Conservation (phyloP, 371 early-diverging fungal genomes). For the Rhizopus sp. region DNA sequence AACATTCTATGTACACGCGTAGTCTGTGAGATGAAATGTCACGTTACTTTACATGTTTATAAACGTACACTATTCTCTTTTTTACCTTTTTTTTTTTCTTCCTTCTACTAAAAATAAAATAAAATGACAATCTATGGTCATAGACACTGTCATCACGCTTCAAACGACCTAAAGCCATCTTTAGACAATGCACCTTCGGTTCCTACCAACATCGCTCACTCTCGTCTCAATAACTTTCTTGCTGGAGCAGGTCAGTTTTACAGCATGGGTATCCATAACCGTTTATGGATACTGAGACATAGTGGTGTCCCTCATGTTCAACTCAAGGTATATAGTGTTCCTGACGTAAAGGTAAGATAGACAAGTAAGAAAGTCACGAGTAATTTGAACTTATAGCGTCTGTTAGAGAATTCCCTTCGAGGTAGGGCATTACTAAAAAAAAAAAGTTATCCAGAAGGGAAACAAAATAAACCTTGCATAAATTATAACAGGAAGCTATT, state of each 20-base stretch:
- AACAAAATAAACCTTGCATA: slow-evolving; percentile 9
- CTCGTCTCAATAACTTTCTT: slow-evolving; percentile 48
- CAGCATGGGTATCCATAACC: slow-evolving; percentile 48
- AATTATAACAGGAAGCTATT: slow-evolving; percentile 39
- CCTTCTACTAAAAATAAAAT: slow-evolving; percentile 8
- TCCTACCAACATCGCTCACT: slow-evolving; percentile 37
- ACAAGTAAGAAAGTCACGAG: background rate
- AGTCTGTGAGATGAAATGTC: background rate
- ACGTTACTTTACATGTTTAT: background rate
- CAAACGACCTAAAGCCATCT: slow-evolving; percentile 15
- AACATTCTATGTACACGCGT: no score
- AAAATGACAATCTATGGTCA: slow-evolving; percentile 29
- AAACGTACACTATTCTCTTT: background rate
- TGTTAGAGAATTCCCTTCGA: slow-evolving; percentile 44
- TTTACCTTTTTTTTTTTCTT: slow-evolving; percentile 16
- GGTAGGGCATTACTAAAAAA: slow-evolving; percentile 18
- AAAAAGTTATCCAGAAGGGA: background rate
- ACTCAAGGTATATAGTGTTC: slow-evolving; percentile 73
- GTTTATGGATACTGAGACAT: slow-evolving; percentile 34
- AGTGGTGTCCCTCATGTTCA: slow-evolving; percentile 37
- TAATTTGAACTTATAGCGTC: background rate
- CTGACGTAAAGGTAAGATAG: slow-evolving; percentile 58
- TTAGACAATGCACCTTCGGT: slow-evolving; percentile 43
- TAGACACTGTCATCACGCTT: slow-evolving; percentile 23
- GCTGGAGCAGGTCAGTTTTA: slow-evolving; percentile 42